phyloP scores from a whole-genome alignment of 805 yeast genomes.

The Citeromyces nyonsensis region DNA sequence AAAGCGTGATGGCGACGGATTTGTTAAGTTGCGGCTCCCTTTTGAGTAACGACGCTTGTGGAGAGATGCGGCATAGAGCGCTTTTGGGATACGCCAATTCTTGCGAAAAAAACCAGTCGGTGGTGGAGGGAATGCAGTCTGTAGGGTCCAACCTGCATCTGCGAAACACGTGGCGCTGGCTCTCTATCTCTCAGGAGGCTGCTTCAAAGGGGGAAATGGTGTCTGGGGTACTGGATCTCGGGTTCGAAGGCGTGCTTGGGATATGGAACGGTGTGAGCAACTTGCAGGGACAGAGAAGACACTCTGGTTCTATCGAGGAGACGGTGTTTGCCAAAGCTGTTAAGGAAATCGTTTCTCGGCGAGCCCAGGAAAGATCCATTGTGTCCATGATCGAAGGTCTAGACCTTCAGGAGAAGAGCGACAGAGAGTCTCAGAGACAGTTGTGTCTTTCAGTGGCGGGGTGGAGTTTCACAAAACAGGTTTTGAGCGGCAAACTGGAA shows the following conservation, averaged over 20 bases:
- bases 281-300: conserved; percentile 28
- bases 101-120: conserved; percentile 43
- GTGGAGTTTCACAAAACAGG: conserved; percentile 70
- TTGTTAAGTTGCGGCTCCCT: conserved; percentile 11
- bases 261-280: conserved; percentile 72
- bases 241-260: conserved; percentile 79
- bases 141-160: conserved; percentile 40
- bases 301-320: conserved; percentile 15
- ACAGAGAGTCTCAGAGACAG: conserved; percentile 49
- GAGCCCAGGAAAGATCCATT: conserved; percentile 13
- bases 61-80: conserved; percentile 60
- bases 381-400: conserved; percentile 7
- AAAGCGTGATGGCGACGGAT: background rate
- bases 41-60: conserved; percentile 58
- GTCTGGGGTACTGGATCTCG: conserved; percentile 59
- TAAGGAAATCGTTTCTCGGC: conserved; percentile 25
- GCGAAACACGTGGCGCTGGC: conserved; percentile 86
- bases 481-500: conserved; percentile 54
- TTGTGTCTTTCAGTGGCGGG: conserved; percentile 78
- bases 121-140: conserved; percentile 34
- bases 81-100: conserved; percentile 56
- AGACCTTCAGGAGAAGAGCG: conserved; percentile 25
- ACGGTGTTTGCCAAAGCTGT: conserved; percentile 33
- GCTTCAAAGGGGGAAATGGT: conserved; percentile 53
- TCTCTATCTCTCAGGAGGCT: conserved; percentile 53